Evolutionary conservation across 2,329 filamentous ascomycete genomes (phyloP), one percentile per base, ranked within the genome.

Genomic region (Xylariaceae sp.): DNA sequence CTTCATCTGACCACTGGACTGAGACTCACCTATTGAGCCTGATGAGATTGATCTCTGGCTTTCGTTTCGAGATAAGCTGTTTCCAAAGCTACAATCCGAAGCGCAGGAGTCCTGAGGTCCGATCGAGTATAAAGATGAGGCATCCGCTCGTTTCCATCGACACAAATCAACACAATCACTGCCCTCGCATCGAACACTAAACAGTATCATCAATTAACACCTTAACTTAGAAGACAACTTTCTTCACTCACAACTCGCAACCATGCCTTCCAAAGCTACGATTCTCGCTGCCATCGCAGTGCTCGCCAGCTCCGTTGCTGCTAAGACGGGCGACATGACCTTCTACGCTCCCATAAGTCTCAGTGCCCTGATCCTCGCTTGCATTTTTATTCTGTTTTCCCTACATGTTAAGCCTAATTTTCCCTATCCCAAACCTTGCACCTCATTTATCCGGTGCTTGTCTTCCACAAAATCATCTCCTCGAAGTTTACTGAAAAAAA

Each of bases 301-400:
- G 8, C 52, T 60, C 37, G 30, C 55, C 0, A 55, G 37, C 45
- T 6, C 55, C 34, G 58, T 51, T 35, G 39, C 37, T 12, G 56
- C 58, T 27, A 31, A 3, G 3, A 34, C 48, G 2, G 58, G 58
- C 2, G 50, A 53, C 5, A 56, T 60, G 56, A 60, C 58, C 4
- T 60, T 4, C 6, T 58, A 51, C 11, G 6, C 51, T 9, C 56
- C 58, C n/a, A 56, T 60, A 53, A 52, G 57, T 40, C 37, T 31
- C 8, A 31, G 7, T 39, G 7, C 11, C 35, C 2, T 37, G 35
- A 37, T 30, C 11, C 32, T 19, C 12, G 11, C 3, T 3, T 29
- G 5, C 11, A 4, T 4, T 4, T 37, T 7, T 19, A 8, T 34
- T 8, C 8, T n/a, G 27, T 48, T 26, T 39, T 27, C 46, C 6